These are phyloP conservation scores for Bryoglossum gracile DNA, from an alignment of 495 filamentous ascomycete genomes.

Conservation along the genomic window DNA sequence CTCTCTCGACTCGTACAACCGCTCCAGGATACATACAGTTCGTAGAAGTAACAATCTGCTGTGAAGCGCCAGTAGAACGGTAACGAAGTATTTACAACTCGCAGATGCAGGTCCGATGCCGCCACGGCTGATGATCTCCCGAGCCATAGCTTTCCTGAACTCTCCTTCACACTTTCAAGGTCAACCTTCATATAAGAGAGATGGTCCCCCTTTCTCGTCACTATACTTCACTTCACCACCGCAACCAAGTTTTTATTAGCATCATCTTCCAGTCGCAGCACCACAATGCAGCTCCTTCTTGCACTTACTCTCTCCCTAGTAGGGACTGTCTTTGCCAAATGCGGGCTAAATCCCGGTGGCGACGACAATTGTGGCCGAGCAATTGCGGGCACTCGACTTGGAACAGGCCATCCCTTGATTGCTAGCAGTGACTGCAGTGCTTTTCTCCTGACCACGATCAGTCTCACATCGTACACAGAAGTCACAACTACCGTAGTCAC, in stretches of 20 bases:
- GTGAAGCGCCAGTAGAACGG: too few relatives aligned
- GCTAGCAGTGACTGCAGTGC: constrained; percentile 5
- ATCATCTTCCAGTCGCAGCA: too few relatives aligned
- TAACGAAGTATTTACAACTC: too few relatives aligned
- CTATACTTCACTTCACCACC: background rate
- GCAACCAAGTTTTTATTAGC: background rate
- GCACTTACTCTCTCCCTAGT: background rate
- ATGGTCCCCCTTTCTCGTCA: background rate
- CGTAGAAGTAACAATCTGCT: too few relatives aligned
- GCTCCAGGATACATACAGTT: too few relatives aligned
- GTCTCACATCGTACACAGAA: background rate
- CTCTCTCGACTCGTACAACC: too few relatives aligned
- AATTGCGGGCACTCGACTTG: background rate
- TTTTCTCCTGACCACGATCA: constrained; percentile 2
- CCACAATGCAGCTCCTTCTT: constrained; percentile 1
- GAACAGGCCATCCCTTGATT: background rate
- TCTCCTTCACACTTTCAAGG: background rate
- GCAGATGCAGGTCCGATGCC: too few relatives aligned
- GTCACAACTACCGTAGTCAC: background rate
- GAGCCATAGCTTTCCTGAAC: background rate
- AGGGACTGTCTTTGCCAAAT: background rate
- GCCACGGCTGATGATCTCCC: background rate
- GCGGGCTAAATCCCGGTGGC: too few relatives aligned
- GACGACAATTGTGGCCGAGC: constrained; percentile 13
- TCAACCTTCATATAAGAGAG: too few relatives aligned